These are phyloP conservation scores for Silybum marianum DNA, from an alignment of 129 eudicot species.

Conservation along the genomic window DNA sequence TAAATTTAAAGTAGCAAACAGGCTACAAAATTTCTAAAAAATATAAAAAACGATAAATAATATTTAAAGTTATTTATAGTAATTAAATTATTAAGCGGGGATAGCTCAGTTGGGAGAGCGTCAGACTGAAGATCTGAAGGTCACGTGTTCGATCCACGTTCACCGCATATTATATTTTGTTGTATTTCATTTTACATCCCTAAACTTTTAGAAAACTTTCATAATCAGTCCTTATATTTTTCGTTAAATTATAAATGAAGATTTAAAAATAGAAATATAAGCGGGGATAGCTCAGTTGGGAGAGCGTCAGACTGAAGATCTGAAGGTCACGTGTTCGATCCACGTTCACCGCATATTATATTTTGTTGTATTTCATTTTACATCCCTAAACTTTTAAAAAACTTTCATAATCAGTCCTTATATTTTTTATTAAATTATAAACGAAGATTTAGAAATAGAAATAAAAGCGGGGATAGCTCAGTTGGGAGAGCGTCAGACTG, in stretches of 20 bases:
- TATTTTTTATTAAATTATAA: too few relatives aligned
- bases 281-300: conserved; percentile 99
- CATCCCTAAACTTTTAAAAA: neutral
- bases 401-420: neutral
- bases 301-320: conserved; percentile 98
- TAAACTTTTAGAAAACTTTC: neutral
- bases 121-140: conserved; percentile 93
- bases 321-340: conserved; percentile 97
- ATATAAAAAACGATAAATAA: too few relatives aligned
- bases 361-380: neutral
- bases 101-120: conserved; percentile 99
- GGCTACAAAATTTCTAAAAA: too few relatives aligned
- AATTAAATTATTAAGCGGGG: conserved; percentile 51
- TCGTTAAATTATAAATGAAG: too few relatives aligned
- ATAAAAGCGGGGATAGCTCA: conserved; percentile 90
- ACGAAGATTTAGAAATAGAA: too few relatives aligned
- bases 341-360: conserved; percentile 72
- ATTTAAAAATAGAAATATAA: too few relatives aligned
- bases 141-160: conserved; percentile 95
- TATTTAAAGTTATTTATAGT: too few relatives aligned
- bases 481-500: conserved; percentile 99
- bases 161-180: conserved; percentile 52
- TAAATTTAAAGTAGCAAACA: too few relatives aligned
- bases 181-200: neutral
- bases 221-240: neutral